Evolutionary conservation across 75 land plant genomes (phyloP).

Genomic region (Pinus albicaulis): DNA sequence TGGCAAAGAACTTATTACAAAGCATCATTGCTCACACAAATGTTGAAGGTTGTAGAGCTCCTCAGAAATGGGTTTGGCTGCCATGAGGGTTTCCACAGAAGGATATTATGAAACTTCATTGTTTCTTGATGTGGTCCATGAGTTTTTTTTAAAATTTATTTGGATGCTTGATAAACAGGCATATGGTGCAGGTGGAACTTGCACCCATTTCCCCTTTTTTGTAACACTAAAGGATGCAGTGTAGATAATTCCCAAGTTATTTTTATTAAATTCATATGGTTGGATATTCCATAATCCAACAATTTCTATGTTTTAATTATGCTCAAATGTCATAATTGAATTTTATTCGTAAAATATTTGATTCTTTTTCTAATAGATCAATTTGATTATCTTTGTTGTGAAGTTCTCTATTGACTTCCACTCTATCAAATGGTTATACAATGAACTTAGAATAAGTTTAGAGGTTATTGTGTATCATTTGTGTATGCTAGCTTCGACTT

Average conservation of each 20-base stretch:
- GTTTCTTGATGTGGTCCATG: neutral
- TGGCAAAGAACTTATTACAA: neutral
- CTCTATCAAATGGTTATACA: neutral
- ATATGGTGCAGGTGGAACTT: neutral
- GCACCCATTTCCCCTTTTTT: neutral
- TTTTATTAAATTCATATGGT: neutral
- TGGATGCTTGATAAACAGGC: neutral
- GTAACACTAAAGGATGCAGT: neutral
- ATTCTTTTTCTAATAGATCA: neutral
- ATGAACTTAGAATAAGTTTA: neutral
- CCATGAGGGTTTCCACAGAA: neutral
- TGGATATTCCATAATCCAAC: neutral
- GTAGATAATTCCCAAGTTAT: neutral
- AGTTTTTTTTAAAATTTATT: neutral
- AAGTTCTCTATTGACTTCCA: neutral
- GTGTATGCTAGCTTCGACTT: too few species aligned
- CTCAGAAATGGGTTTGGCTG: neutral
- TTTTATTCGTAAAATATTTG: neutral
- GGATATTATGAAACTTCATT: neutral
- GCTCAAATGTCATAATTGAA: neutral
- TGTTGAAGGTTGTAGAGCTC: neutral
- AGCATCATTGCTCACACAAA: neutral
- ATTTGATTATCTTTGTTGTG: neutral
- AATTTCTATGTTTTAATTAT: slow-evolving; percentile 3
- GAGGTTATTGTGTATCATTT: too few species aligned